These are phyloP conservation scores for Lichtheimia hyalospora DNA, from an alignment of 371 early-diverging fungal species.

Conservation along the genomic window DNA sequence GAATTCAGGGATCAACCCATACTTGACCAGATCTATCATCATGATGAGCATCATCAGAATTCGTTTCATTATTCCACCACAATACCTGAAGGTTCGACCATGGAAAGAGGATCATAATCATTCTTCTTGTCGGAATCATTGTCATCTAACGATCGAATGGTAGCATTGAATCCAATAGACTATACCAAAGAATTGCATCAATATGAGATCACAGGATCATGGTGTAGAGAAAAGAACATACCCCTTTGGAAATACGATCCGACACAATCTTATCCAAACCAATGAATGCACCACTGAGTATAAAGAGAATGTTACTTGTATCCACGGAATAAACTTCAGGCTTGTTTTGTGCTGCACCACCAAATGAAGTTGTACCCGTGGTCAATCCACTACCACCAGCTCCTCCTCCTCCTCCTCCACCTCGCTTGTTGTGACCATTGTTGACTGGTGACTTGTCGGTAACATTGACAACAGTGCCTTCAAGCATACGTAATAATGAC, in stretches of 20 bases:
- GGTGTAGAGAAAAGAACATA: slow-evolving; percentile 14
- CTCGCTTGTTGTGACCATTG: slow-evolving; percentile 37
- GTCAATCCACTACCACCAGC: slow-evolving; percentile 56
- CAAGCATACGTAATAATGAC: slow-evolving; percentile 84
- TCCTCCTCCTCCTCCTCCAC: slow-evolving; percentile 35
- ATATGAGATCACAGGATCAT: background rate
- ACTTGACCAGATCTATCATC: slow-evolving; percentile 73
- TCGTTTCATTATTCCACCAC: background rate
- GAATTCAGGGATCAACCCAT: slow-evolving; percentile 91
- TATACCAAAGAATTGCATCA: slow-evolving; percentile 4
- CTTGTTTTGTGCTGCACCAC: slow-evolving; percentile 3
- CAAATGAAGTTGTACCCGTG: background rate
- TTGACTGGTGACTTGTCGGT: slow-evolving; percentile 77
- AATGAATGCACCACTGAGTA: slow-evolving; percentile 91
- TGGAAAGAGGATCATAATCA: slow-evolving; percentile 35
- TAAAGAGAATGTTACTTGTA: slow-evolving; percentile 90
- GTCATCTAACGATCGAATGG: slow-evolving; percentile 31
- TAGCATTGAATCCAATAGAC: slow-evolving; percentile 79
- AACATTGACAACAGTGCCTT: slow-evolving; percentile 85
- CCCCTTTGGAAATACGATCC: slow-evolving; percentile 78
- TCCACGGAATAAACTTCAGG: slow-evolving; percentile 79
- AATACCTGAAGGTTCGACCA: slow-evolving; percentile 70
- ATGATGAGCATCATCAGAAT: too few species aligned
- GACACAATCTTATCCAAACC: slow-evolving; percentile 82
- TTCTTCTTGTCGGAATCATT: slow-evolving; percentile 1